Evolutionary conservation across 176 grass and related monocot species (phyloP).

Genomic region (Bolboschoenus planiculmis): DNA sequence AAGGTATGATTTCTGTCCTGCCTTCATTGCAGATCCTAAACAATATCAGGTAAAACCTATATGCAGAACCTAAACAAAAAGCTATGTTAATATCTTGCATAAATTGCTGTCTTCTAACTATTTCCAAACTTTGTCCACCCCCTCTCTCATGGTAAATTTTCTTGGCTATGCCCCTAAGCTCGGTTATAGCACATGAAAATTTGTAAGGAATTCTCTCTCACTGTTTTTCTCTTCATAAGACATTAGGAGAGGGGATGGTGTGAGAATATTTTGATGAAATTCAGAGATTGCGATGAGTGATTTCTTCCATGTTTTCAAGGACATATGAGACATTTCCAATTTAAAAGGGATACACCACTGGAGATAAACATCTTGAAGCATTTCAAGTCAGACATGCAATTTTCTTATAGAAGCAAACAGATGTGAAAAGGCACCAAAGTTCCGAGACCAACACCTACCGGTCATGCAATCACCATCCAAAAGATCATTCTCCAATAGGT

Average conservation of each 20-base stretch:
- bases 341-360: neutral
- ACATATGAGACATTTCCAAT: neutral
- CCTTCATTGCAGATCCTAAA: neutral
- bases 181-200: neutral
- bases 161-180: neutral
- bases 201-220: neutral
- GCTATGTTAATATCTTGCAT: neutral
- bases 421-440: neutral
- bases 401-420: neutral
- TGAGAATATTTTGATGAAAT: neutral
- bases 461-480: conserved; percentile 92
- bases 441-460: conserved; percentile 37
- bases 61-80: neutral
- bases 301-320: neutral
- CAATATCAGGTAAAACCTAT: neutral
- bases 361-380: neutral
- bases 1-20: neutral
- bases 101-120: neutral
- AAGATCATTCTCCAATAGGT: conserved; percentile 83
- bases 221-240: neutral
- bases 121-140: neutral
- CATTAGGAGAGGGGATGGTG: neutral
- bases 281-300: neutral
- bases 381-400: neutral
- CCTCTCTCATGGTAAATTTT: neutral